Evolutionary conservation across 768 basidiomycete species (phyloP).

Genomic region (Grammothele lineata): DNA sequence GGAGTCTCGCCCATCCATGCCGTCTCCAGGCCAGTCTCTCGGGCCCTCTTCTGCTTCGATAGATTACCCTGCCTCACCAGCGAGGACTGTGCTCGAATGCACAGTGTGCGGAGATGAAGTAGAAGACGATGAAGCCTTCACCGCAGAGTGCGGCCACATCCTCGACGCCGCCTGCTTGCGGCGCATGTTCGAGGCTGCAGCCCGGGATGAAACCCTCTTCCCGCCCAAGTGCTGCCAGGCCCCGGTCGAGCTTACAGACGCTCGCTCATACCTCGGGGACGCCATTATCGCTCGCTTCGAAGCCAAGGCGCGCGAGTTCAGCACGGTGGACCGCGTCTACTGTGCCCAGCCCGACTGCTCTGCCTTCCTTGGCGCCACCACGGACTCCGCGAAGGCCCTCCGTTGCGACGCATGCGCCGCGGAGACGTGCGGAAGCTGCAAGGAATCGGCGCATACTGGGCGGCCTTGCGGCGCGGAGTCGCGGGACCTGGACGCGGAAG

Average conservation of each 20-base stretch:
- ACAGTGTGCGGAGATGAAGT: slow-evolving; percentile 19
- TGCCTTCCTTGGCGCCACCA: slow-evolving; percentile 16
- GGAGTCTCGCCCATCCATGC: too few species aligned
- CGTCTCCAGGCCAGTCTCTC: too few species aligned
- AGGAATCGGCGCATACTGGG: slow-evolving; percentile 9
- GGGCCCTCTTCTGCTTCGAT: too few species aligned
- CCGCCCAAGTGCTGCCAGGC: slow-evolving; percentile 18
- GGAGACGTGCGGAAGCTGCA: slow-evolving; percentile 8
- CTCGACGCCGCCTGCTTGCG: slow-evolving; percentile 16
- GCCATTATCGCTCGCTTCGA: slow-evolving; percentile 3
- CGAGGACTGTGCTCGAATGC: too few species aligned
- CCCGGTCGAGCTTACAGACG: slow-evolving; percentile 5
- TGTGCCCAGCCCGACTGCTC: slow-evolving; percentile 15
- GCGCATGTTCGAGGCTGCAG: slow-evolving; percentile 16
- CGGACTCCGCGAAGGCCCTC: neutral
- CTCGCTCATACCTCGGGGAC: slow-evolving; percentile 1
- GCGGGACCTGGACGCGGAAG: slow-evolving; percentile 3
- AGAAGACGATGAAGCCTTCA: neutral
- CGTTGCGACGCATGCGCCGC: slow-evolving; percentile 2
- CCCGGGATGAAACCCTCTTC: slow-evolving; percentile 16
- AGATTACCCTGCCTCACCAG: too few species aligned
- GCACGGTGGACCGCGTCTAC: slow-evolving; percentile 18
- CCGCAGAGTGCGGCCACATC: slow-evolving; percentile 19
- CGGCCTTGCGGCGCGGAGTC: slow-evolving; percentile 1
- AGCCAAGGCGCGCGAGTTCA: slow-evolving; percentile 15